A percentile compares a stretch with the other conserved stretches of the same genome.
These are phyloP conservation scores for Globisporangium lucens DNA, from an alignment of 352 stramenopile genomes.

Conservation along the genomic window DNA sequence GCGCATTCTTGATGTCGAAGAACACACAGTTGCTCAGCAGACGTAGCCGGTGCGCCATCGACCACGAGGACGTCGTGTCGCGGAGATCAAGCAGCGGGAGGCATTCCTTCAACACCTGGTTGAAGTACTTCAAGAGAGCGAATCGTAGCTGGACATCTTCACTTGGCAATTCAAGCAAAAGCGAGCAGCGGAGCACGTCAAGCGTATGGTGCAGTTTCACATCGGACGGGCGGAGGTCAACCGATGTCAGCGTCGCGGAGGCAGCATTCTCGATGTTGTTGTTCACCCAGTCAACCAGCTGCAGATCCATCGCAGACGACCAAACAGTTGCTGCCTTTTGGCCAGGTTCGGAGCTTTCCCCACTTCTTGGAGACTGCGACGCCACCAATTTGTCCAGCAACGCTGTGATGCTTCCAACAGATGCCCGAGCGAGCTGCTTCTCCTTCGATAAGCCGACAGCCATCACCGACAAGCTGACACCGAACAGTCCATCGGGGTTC, in stretches of 20 bases:
- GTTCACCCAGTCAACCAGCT: slow-evolving; percentile 88
- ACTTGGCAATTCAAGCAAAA: slow-evolving; percentile 51
- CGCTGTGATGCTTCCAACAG: slow-evolving; percentile 31
- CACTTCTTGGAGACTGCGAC: neutral
- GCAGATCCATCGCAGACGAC: slow-evolving; percentile 71
- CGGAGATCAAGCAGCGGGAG: slow-evolving; percentile 76
- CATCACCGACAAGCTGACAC: slow-evolving; percentile 53
- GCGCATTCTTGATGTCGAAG: slow-evolving; percentile 78
- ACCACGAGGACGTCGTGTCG: slow-evolving; percentile 69
- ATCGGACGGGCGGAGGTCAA: slow-evolving; percentile 68
- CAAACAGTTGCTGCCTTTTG: slow-evolving; percentile 22
- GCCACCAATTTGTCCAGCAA: slow-evolving; percentile 30
- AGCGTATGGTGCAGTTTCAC: slow-evolving; percentile 67
- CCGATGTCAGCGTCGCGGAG: slow-evolving; percentile 31
- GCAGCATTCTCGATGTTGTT: slow-evolving; percentile 54
- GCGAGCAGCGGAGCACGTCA: slow-evolving; percentile 71
- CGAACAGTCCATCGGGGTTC: slow-evolving; percentile 54
- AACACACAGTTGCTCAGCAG: slow-evolving; percentile 84
- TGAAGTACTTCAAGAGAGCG: slow-evolving; percentile 80
- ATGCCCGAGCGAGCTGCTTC: slow-evolving; percentile 56
- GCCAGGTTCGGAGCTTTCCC: neutral
- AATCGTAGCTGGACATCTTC: slow-evolving; percentile 75
- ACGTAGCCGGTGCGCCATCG: slow-evolving; percentile 64
- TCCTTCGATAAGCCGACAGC: slow-evolving; percentile 59
- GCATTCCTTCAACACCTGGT: slow-evolving; percentile 62